Conservation (phyloP, 2,329 filamentous ascomycete species). For the Cryphonectria parasitica region DNA sequence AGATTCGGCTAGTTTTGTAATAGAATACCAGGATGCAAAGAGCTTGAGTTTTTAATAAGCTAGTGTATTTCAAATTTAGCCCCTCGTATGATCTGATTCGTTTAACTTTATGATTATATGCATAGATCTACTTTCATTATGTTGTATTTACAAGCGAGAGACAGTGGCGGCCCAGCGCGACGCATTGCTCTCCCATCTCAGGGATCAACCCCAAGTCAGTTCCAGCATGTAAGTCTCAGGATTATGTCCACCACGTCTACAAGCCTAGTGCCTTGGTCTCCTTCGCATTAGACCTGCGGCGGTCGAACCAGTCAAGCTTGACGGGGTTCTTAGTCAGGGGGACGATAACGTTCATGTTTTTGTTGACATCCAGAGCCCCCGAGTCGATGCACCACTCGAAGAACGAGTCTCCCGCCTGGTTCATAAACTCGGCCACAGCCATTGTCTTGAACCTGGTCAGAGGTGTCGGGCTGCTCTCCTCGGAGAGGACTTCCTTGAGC, state of each 20-base stretch:
- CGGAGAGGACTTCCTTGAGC: constrained; percentile 26
- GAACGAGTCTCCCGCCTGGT: constrained; percentile 24
- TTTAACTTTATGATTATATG: not conserved
- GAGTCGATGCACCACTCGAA: constrained; percentile 29
- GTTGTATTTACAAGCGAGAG: not conserved
- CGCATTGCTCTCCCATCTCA: not conserved
- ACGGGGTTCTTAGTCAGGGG: constrained; percentile 23
- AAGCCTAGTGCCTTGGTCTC: not conserved
- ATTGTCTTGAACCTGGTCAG: constrained; percentile 28
- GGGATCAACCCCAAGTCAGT: not conserved
- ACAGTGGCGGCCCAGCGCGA: not conserved
- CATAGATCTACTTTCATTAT: not conserved
- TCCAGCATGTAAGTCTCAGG: not conserved
- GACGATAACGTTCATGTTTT: constrained; percentile 24
- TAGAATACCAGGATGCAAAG: not conserved
- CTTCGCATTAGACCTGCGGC: not conserved
- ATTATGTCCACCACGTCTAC: not conserved
- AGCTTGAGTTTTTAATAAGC: no score
- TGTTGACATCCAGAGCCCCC: constrained; percentile 22
- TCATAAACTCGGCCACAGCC: constrained; percentile 29
- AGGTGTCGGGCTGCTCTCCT: constrained; percentile 17
- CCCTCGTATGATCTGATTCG: not conserved
- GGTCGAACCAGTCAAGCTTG: constrained; percentile 23
- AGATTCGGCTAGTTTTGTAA: constrained; percentile 9
- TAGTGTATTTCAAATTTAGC: not conserved